These are phyloP conservation scores for Globisporangium apiculatum DNA, from an alignment of 352 stramenopile genomes.

Conservation along the genomic window DNA sequence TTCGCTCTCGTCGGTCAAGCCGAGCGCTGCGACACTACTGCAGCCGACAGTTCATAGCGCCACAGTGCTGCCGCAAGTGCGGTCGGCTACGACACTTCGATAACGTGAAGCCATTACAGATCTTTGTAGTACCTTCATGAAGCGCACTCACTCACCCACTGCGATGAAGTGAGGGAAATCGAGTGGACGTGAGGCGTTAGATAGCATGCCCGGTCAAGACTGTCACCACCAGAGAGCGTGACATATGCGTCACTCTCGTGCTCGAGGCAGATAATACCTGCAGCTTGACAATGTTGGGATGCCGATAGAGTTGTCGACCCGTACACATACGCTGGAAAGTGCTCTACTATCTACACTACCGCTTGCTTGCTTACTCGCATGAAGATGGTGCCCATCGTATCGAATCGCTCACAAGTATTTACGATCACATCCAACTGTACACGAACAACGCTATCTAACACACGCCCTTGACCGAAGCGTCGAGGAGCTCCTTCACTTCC, in stretches of 20 bases:
- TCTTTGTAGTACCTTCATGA: background rate
- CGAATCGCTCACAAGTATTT: too few species aligned
- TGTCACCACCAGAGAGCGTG: too few species aligned
- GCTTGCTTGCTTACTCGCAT: background rate
- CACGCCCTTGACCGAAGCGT: slow-evolving; percentile 20
- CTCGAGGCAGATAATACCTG: too few species aligned
- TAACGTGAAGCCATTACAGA: background rate
- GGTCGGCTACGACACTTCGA: slow-evolving; percentile 1
- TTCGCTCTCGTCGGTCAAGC: background rate
- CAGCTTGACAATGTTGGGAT: too few species aligned
- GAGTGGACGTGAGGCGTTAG: background rate
- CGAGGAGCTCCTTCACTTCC: slow-evolving; percentile 38
- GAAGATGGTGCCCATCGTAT: too few species aligned
- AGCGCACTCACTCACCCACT: background rate
- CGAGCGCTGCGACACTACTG: background rate
- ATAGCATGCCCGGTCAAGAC: too few species aligned
- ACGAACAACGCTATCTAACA: slow-evolving; percentile 9
- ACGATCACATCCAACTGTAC: too few species aligned
- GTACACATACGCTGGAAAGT: too few species aligned
- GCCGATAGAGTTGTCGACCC: too few species aligned
- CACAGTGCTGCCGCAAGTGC: slow-evolving; percentile 1
- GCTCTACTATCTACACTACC: too few species aligned
- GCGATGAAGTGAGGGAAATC: background rate
- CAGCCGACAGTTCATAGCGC: background rate
- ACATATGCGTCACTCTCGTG: too few species aligned